Evolutionary conservation across 2,329 filamentous ascomycete genomes (phyloP), one percentile per base, ranked within the genome.

Genomic region (Penicillium sp.): DNA sequence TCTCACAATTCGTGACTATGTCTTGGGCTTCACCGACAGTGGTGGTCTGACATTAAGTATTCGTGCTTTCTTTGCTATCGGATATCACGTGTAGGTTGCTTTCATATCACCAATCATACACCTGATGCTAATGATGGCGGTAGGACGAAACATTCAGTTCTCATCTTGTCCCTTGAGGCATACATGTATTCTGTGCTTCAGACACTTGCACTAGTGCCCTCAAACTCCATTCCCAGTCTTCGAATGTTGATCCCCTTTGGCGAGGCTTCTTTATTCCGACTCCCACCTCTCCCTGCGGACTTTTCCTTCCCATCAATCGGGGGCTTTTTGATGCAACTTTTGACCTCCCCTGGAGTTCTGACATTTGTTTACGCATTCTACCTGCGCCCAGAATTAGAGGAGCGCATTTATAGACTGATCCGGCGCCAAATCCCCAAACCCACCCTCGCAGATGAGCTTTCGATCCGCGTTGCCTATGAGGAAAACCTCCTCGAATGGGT

Each of bases 401-500:
- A 73, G 22, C 68, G 73, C 29, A 68, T 77, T 12, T 77, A 77
- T 58, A 60, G 73, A 31, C 62, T 77, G 25, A 66, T 77, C 22
- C 71, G 74, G 44, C 69, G 75, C 45, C 68, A 69, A 44, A 54
- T 77, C n/a, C 74, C 74, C n/a, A 76, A 76, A 55, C 73, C 74
- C 27, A 69, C 62, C 29, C 60, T 69, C 7, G 73, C 74, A 12
- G 74, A 77, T 61, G 73, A 73, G 29, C 66, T 76, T 26, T 77
- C 75, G 7, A 67, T 77, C 51, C 68, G 71, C 49, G 73, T 77
- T 54, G 74, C 75, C 7, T 64, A 68, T n/a, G 74, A 77, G 41
- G 75, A 75, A 58, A 75, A 76, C 41, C 67, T 77, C 15, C 67
- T 76, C 42, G 75, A 77, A 51, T 77, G 75, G 75, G 74, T 75